Conservation (phyloP, 176 grass and related monocot genomes). For the Zoysia japonica region DNA sequence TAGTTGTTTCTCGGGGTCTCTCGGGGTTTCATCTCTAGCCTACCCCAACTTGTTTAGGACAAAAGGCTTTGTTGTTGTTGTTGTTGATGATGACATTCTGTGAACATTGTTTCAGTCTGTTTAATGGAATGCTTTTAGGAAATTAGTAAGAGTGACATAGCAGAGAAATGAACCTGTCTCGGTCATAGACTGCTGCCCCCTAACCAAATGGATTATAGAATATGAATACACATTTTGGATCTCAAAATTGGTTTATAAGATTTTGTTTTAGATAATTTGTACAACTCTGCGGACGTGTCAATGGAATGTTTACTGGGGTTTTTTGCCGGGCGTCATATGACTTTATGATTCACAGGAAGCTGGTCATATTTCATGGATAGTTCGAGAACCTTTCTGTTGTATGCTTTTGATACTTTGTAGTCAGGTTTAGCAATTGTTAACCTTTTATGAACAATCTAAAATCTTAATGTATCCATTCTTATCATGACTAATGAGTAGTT, state of each 20-base stretch:
- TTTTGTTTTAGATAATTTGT: neutral
- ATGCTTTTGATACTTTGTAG: neutral
- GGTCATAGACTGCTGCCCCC: neutral
- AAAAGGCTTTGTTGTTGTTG: too few relatives aligned
- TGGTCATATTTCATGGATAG: neutral
- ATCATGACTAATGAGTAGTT: neutral
- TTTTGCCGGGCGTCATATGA: neutral
- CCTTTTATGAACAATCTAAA: neutral
- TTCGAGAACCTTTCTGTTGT: neutral
- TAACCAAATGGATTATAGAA: neutral
- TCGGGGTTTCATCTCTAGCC: too few relatives aligned
- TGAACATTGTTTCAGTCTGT: neutral
- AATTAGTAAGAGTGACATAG: neutral
- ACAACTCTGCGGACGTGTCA: neutral
- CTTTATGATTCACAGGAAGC: neutral
- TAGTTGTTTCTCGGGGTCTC: too few relatives aligned
- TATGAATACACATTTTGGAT: neutral
- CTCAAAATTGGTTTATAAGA: neutral
- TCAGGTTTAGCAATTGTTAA: constrained; percentile 4
- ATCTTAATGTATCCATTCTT: neutral
- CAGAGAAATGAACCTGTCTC: neutral
- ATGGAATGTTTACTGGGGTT: neutral
- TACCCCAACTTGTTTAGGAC: too few relatives aligned
- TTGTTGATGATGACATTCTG: neutral
- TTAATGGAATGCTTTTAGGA: neutral